Base-by-base conservation (phyloP, 2,329 filamentous ascomycete genomes). In the Aphanocladium album region DNA sequence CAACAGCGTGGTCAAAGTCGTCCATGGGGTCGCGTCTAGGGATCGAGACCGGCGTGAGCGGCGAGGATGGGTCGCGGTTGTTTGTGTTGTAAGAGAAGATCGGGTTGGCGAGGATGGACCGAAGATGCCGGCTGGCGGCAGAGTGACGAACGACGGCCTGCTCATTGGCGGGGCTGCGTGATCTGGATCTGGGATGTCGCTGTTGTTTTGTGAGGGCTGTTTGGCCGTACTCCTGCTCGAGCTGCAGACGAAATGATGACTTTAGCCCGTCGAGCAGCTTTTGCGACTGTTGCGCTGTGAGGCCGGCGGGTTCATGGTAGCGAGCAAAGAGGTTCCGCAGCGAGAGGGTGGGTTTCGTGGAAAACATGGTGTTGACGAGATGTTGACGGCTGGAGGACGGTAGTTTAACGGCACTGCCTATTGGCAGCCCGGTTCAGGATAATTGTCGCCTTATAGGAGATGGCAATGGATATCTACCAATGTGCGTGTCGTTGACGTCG, bases 171-270 rank as follows among this genome's bases (percentile, higher is more conserved):
- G 51, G 46, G 41, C 41, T 47, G 51, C 6, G 19, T 25, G 50
- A 5, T 67, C 30, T 54, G 57, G n/a, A 54, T 62, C 11, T 61
- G 62, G 37, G 50, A 64, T 43, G 41, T 64, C 63, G 9, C 75
- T 68, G 16, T 72, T 33, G 74, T 67, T 45, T 51, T 9, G 47
- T 52, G 39, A 60, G 19, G 4, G 57, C 14, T 1, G 57, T 60
- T 67, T 73, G 78, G 62, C 82, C 82, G 66, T 86, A 80, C 67
- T 86, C 83, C 47, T 73, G 76, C 66, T 85, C 82, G n/a, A 86
- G 79, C 33, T 84, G 80, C 59, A 77, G 77, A 56, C 83, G 79
- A 68, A 86, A 86, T 2, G 83, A 85, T 6, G 75, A 71, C 55
- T 83, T 86, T 56, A 86, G 76, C 37, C 78, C 77, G 58, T 83